Conservation (phyloP, 2,329 filamentous ascomycete genomes). For the Coniochaeta pulveracea region DNA sequence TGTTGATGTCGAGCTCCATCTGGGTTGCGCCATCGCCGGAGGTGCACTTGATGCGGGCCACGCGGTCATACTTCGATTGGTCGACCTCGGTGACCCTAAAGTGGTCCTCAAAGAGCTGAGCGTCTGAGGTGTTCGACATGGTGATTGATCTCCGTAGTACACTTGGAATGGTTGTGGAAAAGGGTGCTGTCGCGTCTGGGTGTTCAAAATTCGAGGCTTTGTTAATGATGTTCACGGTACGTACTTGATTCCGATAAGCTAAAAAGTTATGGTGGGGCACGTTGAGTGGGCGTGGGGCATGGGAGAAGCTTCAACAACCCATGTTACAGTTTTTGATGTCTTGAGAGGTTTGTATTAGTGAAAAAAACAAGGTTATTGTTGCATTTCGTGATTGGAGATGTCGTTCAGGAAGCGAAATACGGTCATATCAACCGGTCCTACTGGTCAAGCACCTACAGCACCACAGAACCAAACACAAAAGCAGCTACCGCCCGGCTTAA, state of each 20-base stretch:
- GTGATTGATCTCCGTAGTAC: too few relatives aligned
- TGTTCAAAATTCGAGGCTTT: too few relatives aligned
- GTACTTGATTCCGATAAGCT: conserved; percentile 1
- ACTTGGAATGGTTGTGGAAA: too few relatives aligned
- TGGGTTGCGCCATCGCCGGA: conserved; percentile 64
- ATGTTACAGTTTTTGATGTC: too few relatives aligned
- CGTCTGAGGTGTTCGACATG: conserved; percentile 58
- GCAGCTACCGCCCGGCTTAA: conserved; percentile 38
- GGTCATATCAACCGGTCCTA: conserved; percentile 29
- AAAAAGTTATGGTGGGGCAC: not conserved
- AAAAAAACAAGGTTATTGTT: too few relatives aligned
- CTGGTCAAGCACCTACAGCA: conserved; percentile 18
- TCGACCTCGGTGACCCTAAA: conserved; percentile 76
- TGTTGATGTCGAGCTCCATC: conserved; percentile 87
- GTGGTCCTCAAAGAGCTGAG: conserved; percentile 85
- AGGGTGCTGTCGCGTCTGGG: too few relatives aligned
- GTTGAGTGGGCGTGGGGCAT: not conserved
- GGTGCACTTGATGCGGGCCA: conserved; percentile 71
- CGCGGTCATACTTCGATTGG: conserved; percentile 87
- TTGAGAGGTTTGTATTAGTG: too few relatives aligned
- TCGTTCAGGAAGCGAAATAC: conserved; percentile 47
- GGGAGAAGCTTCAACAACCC: not conserved
- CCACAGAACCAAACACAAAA: conserved; percentile 17
- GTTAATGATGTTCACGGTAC: too few relatives aligned
- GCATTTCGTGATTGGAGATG: too few relatives aligned